Evolutionary conservation across 2,329 filamentous ascomycete species (phyloP).

Genomic region (Ilyonectria sp.): DNA sequence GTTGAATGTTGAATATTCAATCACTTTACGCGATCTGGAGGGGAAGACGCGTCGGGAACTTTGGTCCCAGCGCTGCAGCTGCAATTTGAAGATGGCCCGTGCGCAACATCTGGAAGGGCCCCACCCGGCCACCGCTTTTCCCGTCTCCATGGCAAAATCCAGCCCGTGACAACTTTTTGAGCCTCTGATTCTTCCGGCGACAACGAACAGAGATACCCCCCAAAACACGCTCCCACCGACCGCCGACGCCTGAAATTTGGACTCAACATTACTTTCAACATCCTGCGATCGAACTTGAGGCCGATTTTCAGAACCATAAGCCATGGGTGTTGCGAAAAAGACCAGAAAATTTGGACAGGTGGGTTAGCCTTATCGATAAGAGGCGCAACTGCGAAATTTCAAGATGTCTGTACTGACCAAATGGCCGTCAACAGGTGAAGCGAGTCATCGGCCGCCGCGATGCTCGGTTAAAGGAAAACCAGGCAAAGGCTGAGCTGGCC

Average conservation of each 20-base stretch:
- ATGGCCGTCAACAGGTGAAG: conserved; percentile 72
- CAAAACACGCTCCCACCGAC: conserved; percentile 19
- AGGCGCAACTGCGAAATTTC: conserved; percentile 39
- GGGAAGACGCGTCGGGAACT: conserved; percentile 52
- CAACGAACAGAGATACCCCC: conserved; percentile 20
- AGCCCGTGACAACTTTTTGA: conserved; percentile 46
- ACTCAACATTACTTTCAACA: background rate
- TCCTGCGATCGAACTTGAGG: background rate
- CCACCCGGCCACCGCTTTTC: conserved; percentile 49
- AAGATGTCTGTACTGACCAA: conserved; percentile 33
- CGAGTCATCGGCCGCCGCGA: conserved; percentile 87
- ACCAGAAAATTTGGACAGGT: conserved; percentile 90
- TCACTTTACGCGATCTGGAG: conserved; percentile 56
- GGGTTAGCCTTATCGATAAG: conserved; percentile 52
- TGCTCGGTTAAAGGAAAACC: conserved; percentile 85
- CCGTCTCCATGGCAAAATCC: conserved; percentile 48
- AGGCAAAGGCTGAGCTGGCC: conserved; percentile 73
- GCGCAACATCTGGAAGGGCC: conserved; percentile 33
- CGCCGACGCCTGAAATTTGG: background rate
- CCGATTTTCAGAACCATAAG: conserved; percentile 14
- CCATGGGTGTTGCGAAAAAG: conserved; percentile 90
- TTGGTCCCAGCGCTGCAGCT: background rate
- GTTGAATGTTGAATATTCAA: conserved; percentile 36
- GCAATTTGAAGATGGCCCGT: conserved; percentile 44
- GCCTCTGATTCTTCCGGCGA: conserved; percentile 17